Percentiles rank a stretch among this genome's conserved stretches.
These are phyloP conservation scores for Coleophoma cylindrospora DNA, from an alignment of 2,329 filamentous ascomycete species.

Conservation along the genomic window DNA sequence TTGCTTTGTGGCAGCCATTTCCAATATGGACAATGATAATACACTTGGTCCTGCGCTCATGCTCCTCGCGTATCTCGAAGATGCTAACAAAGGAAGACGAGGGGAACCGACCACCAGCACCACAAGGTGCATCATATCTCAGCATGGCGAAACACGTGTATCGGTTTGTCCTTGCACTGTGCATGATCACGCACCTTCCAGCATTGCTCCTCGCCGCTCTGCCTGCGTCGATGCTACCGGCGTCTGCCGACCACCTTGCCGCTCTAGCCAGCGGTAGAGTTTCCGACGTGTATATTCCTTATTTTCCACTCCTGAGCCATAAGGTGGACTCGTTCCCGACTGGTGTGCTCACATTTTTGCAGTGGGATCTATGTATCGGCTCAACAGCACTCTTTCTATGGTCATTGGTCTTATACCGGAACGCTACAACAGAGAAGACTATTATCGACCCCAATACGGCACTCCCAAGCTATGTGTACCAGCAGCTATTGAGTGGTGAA, in stretches of 20 bases:
- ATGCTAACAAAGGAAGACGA: conserved; percentile 8
- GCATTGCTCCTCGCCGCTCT: conserved; percentile 34
- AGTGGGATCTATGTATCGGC: conserved; percentile 43
- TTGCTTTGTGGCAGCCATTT: conserved; percentile 45
- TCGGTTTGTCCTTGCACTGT: conserved; percentile 31
- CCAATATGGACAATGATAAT: conserved; percentile 38
- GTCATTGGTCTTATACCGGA: conserved; percentile 32
- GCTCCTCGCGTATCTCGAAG: conserved; percentile 8
- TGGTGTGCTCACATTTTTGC: conserved; percentile 38
- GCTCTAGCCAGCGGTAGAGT: conserved; percentile 29
- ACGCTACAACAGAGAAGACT: conserved; percentile 14
- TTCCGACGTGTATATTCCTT: conserved; percentile 31
- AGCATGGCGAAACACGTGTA: conserved; percentile 16
- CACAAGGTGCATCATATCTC: conserved; percentile 15
- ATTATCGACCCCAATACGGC: conserved; percentile 10
- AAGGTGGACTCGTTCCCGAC: conserved; percentile 19
- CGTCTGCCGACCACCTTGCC: conserved; percentile 28
- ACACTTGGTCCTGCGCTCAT: conserved; percentile 23
- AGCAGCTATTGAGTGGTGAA: conserved; percentile 12
- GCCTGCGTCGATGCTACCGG: conserved; percentile 28
- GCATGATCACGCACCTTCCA: conserved; percentile 32
- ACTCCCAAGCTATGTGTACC: conserved; percentile 7
- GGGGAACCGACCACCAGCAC: conserved; percentile 19
- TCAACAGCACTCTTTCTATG: conserved; percentile 37
- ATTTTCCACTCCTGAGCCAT: conserved; percentile 24